Percentiles rank a stretch among this genome's conserved stretches.
Conservation (phyloP, 192 early-diverging fungal genomes). For the Podila verticillata region DNA sequence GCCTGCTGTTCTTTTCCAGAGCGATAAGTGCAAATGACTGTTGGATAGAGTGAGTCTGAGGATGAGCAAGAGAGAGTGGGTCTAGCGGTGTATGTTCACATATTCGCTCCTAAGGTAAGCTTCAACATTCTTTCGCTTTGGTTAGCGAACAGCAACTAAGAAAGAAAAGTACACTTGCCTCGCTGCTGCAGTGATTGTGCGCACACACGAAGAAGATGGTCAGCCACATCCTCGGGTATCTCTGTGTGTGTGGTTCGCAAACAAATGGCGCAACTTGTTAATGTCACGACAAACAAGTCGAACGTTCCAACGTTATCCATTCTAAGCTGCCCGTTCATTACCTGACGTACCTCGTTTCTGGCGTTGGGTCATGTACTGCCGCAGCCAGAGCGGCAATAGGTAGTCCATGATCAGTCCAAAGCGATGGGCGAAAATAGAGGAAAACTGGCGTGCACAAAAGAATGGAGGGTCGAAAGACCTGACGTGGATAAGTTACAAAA, state of each 20-base stretch:
- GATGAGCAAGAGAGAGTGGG: slow-evolving; percentile 20
- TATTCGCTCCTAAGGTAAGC: neutral
- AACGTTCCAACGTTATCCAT: neutral
- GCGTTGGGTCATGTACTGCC: slow-evolving; percentile 35
- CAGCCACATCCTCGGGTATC: slow-evolving; percentile 38
- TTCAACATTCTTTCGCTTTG: no score
- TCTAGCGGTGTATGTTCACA: slow-evolving; percentile 7
- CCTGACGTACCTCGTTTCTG: slow-evolving; percentile 42
- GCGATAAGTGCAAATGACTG: slow-evolving; percentile 19
- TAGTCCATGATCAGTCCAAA: slow-evolving; percentile 16
- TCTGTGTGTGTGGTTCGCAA: neutral
- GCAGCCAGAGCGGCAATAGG: slow-evolving; percentile 37
- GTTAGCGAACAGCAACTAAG: neutral
- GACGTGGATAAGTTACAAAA: neutral
- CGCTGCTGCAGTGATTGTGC: slow-evolving; percentile 28
- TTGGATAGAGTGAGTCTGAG: slow-evolving; percentile 18
- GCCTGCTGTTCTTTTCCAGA: neutral
- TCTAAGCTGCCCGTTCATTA: neutral
- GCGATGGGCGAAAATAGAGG: no score
- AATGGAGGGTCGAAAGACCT: neutral
- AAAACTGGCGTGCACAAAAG: no score
- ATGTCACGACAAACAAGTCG: neutral
- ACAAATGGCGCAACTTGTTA: neutral
- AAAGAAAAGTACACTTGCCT: slow-evolving; percentile 9
- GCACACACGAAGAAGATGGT: slow-evolving; percentile 22